Evolutionary conservation across 768 basidiomycete species (phyloP).

Genomic region (Asterophora parasitica): DNA sequence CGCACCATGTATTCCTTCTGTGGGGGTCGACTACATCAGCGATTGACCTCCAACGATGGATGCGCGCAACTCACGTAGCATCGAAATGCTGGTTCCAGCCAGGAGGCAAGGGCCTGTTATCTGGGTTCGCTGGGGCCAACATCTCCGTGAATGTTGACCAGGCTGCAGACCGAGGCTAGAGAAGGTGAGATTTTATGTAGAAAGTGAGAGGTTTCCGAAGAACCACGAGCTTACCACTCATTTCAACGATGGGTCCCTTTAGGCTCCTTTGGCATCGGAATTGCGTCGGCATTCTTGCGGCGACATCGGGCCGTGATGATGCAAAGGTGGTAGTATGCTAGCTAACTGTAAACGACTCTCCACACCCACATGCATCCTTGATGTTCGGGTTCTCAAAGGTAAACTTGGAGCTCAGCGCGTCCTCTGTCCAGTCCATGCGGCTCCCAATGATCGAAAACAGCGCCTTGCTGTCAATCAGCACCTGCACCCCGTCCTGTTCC

Average conservation of each 20-base stretch:
- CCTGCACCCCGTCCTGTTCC: constrained; percentile 89
- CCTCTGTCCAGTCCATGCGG: constrained; percentile 99
- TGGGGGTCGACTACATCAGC: not conserved
- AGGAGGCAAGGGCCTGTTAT: constrained; percentile 15
- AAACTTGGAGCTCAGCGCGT: constrained; percentile 80
- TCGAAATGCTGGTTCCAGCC: constrained; percentile 20
- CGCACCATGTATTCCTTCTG: constrained; percentile 8
- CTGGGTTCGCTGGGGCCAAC: constrained; percentile 14
- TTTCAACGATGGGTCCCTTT: too few relatives aligned
- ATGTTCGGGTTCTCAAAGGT: constrained; percentile 90
- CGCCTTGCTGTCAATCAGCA: constrained; percentile 94
- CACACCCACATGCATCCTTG: constrained; percentile 92
- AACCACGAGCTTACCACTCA: too few relatives aligned
- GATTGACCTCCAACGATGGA: not conserved
- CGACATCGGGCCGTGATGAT: too few relatives aligned
- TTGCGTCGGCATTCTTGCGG: too few relatives aligned
- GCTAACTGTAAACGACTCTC: constrained; percentile 80
- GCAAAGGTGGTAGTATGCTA: too few relatives aligned
- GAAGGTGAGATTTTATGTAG: too few relatives aligned
- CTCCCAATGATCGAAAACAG: constrained; percentile 97
- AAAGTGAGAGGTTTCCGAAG: too few relatives aligned
- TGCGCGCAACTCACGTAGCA: constrained; percentile 12
- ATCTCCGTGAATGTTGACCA: too few relatives aligned
- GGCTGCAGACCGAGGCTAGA: too few relatives aligned
- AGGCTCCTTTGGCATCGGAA: too few relatives aligned